Evolutionary conservation across 345 rosid genomes (phyloP), one percentile per base, ranked within the genome.

Genomic region (Rhodamnia argentea): DNA sequence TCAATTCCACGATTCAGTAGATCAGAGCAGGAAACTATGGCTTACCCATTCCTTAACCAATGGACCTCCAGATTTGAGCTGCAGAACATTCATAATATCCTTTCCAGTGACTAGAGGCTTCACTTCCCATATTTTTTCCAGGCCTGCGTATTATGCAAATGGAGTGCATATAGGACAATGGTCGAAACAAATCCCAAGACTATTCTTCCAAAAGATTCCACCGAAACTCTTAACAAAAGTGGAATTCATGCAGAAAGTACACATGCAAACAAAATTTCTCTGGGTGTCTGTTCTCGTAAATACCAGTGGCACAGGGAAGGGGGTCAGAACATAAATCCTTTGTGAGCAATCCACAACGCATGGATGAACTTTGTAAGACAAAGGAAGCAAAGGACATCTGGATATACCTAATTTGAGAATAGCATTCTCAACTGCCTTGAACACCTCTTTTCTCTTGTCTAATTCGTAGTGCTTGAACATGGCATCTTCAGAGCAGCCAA

Each of bases 11-110:
- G 5, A 32, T 15, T 11, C 13, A n/a, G 22, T 29, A 56, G 13
- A 55, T 55, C 26, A 26, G 23, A 14, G 54, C 3, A 84, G 83
- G 47, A 84, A 84, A 84, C 42, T 78, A 78, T 82, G 87, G 52
- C 93, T 89, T 89, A 95, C 98, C 99, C 99, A 96, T 85, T 95
- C 98, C 84, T 91, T 92, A 88, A 96, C 95, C 88, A 93, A 88
- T 6, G 95, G 96, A 82, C 98, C 96, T 86, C 98, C 98, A 5
- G 90, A 84, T 83, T 90, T 91, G 60, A 96, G 96, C 90, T 95
- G 96, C 90, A 96, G 88, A 86, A 94, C 93, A 64, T 87, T 87
- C 93, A 96, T 96, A 70, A 95, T 97, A 47, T 93, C 97, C 88
- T 90, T 96, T 59, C 99, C 99, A 83, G 94, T 94, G 64, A 94